A percentile compares a stretch with the other conserved stretches of the same genome.
phyloP scores from a whole-genome alignment of 2,329 filamentous ascomycete species.

The Periconia sp. region DNA sequence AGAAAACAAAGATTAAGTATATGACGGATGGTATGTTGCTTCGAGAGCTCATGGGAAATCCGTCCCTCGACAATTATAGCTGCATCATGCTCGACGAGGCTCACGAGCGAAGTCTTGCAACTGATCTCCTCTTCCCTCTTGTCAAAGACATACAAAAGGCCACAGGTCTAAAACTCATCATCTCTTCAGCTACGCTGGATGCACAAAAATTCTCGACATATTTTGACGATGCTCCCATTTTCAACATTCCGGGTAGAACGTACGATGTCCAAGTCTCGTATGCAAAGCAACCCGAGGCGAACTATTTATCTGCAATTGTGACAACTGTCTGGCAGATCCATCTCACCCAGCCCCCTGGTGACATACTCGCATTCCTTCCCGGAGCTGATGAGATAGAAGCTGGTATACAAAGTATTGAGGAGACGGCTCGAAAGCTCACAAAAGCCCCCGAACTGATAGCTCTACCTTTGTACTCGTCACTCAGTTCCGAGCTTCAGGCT shows the following conservation, averaged over 20 bases:
- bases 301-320: conserved; percentile 89
- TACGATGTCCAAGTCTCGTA: conserved; percentile 94
- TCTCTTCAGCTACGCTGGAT: conserved; percentile 94
- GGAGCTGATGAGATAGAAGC: conserved; percentile 96
- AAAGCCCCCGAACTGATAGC: conserved; percentile 87
- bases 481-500: conserved; percentile 87
- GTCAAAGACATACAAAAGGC: conserved; percentile 87
- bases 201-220: conserved; percentile 90
- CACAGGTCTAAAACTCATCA: conserved; percentile 86
- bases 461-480: conserved; percentile 91
- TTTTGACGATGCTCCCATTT: conserved; percentile 91
- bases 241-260: conserved; percentile 88
- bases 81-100: conserved; percentile 97
- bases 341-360: conserved; percentile 78
- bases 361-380: conserved; percentile 93
- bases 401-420: conserved; percentile 80
- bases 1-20: conserved; percentile 91
- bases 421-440: conserved; percentile 83
- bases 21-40: conserved; percentile 98
- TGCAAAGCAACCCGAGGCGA: conserved; percentile 87
- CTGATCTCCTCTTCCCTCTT: conserved; percentile 86
- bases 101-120: conserved; percentile 90
- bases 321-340: conserved; percentile 97
- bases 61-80: conserved; percentile 80
- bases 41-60: conserved; percentile 87